Evolutionary conservation across 2,329 filamentous ascomycete species (phyloP).

Genomic region (Exserohilum rostratum): DNA sequence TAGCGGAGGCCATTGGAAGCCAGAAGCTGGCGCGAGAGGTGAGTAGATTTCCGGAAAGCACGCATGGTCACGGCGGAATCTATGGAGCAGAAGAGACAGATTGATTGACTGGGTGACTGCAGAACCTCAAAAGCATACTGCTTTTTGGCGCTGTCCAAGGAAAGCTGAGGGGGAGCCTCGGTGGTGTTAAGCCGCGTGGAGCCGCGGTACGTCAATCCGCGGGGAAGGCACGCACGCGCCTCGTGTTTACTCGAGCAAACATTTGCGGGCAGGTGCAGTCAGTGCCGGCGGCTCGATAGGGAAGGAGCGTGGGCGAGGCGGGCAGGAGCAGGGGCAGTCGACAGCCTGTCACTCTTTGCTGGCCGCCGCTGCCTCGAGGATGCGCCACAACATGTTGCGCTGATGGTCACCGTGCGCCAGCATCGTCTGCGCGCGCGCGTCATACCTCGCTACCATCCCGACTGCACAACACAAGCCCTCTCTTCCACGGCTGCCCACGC

Average conservation of each 20-base stretch:
- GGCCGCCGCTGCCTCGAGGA: constrained; percentile 2
- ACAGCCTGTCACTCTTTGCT: constrained; percentile 1
- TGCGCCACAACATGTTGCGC: constrained; percentile 3
- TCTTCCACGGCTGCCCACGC: not conserved
- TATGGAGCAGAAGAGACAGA: constrained; percentile 12
- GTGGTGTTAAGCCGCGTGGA: constrained; percentile 32
- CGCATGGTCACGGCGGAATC: constrained; percentile 37
- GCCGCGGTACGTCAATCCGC: constrained; percentile 29
- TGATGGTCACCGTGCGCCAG: constrained; percentile 17
- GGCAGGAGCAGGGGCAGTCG: not conserved
- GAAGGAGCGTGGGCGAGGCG: constrained; percentile 5
- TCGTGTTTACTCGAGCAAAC: constrained; percentile 23
- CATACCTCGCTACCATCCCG: constrained; percentile 5
- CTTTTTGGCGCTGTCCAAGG: constrained; percentile 13
- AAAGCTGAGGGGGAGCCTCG: constrained; percentile 31
- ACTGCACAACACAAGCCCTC: constrained; percentile 1
- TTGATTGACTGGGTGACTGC: constrained; percentile 11
- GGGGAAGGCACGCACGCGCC: constrained; percentile 21
- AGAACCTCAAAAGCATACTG: constrained; percentile 25
- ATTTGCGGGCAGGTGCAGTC: constrained; percentile 3
- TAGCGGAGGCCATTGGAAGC: constrained; percentile 37
- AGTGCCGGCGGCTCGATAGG: constrained; percentile 3
- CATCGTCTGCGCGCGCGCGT: constrained; percentile 11
- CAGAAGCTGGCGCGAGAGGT: constrained; percentile 45
- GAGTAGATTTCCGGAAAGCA: constrained; percentile 41